Conservation (phyloP, 1,139 yeast genomes). For the Pichia sp. region DNA sequence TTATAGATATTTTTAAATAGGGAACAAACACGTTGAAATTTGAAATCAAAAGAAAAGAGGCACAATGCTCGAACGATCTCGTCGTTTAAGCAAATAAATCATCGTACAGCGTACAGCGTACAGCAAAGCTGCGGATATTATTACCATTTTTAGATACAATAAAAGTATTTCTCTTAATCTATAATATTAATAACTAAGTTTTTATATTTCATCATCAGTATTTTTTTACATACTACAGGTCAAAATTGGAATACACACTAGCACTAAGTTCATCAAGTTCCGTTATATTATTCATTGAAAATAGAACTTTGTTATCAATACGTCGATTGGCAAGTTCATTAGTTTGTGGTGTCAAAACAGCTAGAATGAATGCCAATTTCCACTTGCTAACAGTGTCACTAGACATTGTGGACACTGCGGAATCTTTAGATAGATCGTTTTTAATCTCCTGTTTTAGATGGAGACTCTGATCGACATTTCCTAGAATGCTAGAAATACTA, state of each 20-base stretch:
- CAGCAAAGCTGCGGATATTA: neutral
- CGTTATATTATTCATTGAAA: conserved; percentile 47
- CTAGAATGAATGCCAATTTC: conserved; percentile 65
- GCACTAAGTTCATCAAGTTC: conserved; percentile 87
- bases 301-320: conserved; percentile 41
- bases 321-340: conserved; percentile 44
- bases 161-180: no score
- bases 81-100: neutral
- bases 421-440: conserved; percentile 3
- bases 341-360: conserved; percentile 63
- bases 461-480: conserved; percentile 27
- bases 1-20: neutral
- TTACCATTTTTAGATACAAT: neutral
- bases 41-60: neutral
- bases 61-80: neutral
- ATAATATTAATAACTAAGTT: no score
- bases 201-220: neutral
- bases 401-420: neutral
- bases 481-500: conserved; percentile 41
- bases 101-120: no score
- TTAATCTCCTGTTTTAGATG: conserved; percentile 1
- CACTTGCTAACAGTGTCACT: conserved; percentile 6
- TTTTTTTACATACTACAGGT: conserved; percentile 14
- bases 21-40: neutral
- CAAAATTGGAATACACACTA: conserved; percentile 77